Percentiles rank a stretch among this genome's conserved stretches.
These are phyloP conservation scores for Suhomyces anneliseae DNA, from an alignment of 1,139 yeast genomes.

Conservation along the genomic window DNA sequence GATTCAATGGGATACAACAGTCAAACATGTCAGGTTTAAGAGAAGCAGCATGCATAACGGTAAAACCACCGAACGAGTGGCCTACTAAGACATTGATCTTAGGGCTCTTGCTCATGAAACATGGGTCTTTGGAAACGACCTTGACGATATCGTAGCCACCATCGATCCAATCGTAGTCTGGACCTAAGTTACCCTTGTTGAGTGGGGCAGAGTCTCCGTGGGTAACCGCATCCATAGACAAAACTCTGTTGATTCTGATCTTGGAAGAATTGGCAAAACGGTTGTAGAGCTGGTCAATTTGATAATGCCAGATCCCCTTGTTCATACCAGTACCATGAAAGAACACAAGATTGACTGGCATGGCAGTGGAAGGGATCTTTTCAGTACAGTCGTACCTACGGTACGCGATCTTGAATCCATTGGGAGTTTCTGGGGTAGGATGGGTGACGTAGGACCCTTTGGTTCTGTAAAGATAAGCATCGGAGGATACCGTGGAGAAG, in stretches of 20 bases:
- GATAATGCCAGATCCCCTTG: slow-evolving; percentile 14
- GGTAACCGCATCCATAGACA: slow-evolving; percentile 12
- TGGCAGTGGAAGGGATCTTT: not conserved
- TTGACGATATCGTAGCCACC: slow-evolving; percentile 8
- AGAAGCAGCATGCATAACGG: slow-evolving; percentile 7
- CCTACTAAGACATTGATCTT: slow-evolving; percentile 12
- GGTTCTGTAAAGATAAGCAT: slow-evolving; percentile 3
- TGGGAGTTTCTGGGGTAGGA: not conserved
- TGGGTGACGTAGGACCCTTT: slow-evolving; percentile 1
- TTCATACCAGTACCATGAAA: slow-evolving; percentile 16
- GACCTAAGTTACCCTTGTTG: slow-evolving; percentile 10
- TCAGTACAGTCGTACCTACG: slow-evolving; percentile 11
- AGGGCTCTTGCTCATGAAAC: not conserved
- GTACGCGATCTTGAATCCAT: slow-evolving; percentile 15
- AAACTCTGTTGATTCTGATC: slow-evolving; percentile 6
- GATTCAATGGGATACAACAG: slow-evolving; percentile 8
- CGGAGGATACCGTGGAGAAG: not conserved
- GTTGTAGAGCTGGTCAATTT: slow-evolving; percentile 9
- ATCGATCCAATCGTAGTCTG: slow-evolving; percentile 10
- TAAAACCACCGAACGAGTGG: slow-evolving; percentile 14
- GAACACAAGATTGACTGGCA: slow-evolving; percentile 9
- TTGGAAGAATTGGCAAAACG: slow-evolving; percentile 16
- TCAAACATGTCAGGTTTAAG: slow-evolving; percentile 7
- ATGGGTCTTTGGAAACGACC: slow-evolving; percentile 7
- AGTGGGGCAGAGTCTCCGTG: slow-evolving; percentile 12